Conservation (phyloP, 306 rosid species). For the Lathyrus tuberosus region DNA sequence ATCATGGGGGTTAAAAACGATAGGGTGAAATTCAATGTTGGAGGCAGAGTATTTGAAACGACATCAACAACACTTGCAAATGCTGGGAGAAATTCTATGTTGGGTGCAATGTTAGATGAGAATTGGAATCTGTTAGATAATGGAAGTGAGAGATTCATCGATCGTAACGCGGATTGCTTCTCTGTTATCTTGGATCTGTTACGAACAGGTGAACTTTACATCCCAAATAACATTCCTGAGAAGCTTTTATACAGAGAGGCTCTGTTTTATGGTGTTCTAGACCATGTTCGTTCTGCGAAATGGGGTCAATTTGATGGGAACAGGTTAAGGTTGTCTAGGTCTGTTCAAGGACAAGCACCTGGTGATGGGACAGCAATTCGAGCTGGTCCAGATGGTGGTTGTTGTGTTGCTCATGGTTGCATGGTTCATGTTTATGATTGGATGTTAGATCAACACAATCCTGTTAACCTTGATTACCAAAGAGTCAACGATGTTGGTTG, state of each 20-base stretch:
- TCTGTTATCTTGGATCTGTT: conserved; percentile 85
- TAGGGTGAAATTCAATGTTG: conserved; percentile 81
- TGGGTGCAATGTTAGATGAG: conserved; percentile 89
- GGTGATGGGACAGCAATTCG: conserved; percentile 98
- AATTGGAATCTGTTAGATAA: conserved; percentile 60
- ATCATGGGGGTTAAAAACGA: conserved; percentile 71
- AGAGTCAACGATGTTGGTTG: conserved; percentile 91
- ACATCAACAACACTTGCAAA: conserved; percentile 84
- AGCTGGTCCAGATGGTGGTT: conserved; percentile 89
- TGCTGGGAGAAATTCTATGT: conserved; percentile 85
- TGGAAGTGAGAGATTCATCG: conserved; percentile 66
- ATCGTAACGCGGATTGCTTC: conserved; percentile 91
- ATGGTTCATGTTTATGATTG: conserved; percentile 95
- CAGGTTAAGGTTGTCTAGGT: conserved; percentile 53
- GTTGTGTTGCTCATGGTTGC: conserved; percentile 89
- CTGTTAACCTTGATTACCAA: conserved; percentile 75
- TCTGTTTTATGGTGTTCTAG: conserved; percentile 68
- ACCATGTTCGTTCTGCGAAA: conserved; percentile 77
- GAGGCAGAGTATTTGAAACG: conserved; percentile 91
- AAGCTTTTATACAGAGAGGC: conserved; percentile 86
- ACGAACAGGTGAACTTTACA: conserved; percentile 62
- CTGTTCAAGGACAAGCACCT: conserved; percentile 76
- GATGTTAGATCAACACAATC: conserved; percentile 84
- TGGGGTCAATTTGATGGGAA: conserved; percentile 91
- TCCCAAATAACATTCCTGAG: conserved; percentile 64